Evolutionary conservation across 2,329 filamentous ascomycete genomes (phyloP), one percentile per base, ranked within the genome.

Genomic region (Fusarium sp.): DNA sequence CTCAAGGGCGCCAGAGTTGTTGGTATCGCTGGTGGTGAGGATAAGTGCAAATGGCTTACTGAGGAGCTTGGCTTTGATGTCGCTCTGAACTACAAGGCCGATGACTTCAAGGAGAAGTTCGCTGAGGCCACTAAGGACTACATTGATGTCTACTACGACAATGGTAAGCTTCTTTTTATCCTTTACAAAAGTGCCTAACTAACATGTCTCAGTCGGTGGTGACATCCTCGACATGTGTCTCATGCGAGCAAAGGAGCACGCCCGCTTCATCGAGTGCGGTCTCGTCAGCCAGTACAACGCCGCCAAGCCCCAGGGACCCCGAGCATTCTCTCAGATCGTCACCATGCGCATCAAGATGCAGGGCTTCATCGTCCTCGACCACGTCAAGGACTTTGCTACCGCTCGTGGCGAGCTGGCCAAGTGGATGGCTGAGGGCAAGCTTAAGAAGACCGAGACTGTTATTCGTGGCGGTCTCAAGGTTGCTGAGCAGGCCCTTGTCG

Each of bases 361-460:
- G 79, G 91, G 91, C 1, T 94, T 94, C 79, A 90, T 94, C 68
- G 87, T 93, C 42, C 87, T 92, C 56, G 92, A 94, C 77, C 93
- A 86, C 74, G 80, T 78, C 10, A 82, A 86, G 60, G 84, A 91
- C 75, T 92, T 86, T 76, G 76, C 84, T 1, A 76, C 81, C 45
- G 92, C 90, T 1, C 80, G 86, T 61, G 83, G 86, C 75, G 85
- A 93, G 72, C 81, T 94, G n/a, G 85, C 85, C 2, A 79, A 87
- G 70, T 94, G 92, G 91, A 78, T 93, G 23, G 81, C 82, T 1
- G 88, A 93, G 77, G 92, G 92, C 58, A 93, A 91, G 82, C 79
- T 94, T 68, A 89, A 92, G 85, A 82, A 89, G 63, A 90, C 90
- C 78, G 91, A 93, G 79, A 91, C 90, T 5, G 87, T 94, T 64